phyloP scores from a whole-genome alignment of 2,329 filamentous ascomycete species.

The Fusarium nodosum region DNA sequence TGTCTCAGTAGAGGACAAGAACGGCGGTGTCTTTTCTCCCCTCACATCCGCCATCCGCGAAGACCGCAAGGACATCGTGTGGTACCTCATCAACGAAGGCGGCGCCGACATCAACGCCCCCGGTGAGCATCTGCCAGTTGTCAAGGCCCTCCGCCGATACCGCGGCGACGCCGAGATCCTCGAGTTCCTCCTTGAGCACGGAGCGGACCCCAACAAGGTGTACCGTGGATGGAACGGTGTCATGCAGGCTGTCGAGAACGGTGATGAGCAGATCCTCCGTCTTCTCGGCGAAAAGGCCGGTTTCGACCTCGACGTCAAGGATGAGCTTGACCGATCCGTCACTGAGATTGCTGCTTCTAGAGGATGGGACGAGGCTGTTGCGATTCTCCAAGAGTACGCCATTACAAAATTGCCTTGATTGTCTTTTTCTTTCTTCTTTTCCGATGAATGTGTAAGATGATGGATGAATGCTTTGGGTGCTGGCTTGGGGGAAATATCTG shows the following conservation, averaged over 20 bases:
- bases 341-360: conserved; percentile 70
- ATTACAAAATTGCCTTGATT: conserved; percentile 29
- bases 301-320: conserved; percentile 65
- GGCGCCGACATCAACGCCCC: conserved; percentile 75
- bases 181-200: conserved; percentile 71
- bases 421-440: background rate
- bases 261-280: conserved; percentile 67
- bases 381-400: conserved; percentile 56
- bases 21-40: conserved; percentile 78
- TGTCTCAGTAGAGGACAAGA: conserved; percentile 78
- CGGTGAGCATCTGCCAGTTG: conserved; percentile 78
- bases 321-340: conserved; percentile 68
- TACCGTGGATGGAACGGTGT: conserved; percentile 76
- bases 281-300: conserved; percentile 64
- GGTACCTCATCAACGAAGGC: conserved; percentile 71
- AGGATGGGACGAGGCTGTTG: conserved; percentile 70
- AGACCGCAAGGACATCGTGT: conserved; percentile 70
- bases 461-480: conserved; percentile 31
- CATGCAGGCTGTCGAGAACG: conserved; percentile 75
- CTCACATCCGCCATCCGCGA: conserved; percentile 77
- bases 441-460: conserved; percentile 39
- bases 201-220: conserved; percentile 76
- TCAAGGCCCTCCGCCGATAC: conserved; percentile 75
- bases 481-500: conserved; percentile 27
- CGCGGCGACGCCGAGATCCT: conserved; percentile 70